These are phyloP conservation scores for Polytrichum formosum DNA, from an alignment of 225 moss, liverwort and hornwort genomes.

Conservation along the genomic window DNA sequence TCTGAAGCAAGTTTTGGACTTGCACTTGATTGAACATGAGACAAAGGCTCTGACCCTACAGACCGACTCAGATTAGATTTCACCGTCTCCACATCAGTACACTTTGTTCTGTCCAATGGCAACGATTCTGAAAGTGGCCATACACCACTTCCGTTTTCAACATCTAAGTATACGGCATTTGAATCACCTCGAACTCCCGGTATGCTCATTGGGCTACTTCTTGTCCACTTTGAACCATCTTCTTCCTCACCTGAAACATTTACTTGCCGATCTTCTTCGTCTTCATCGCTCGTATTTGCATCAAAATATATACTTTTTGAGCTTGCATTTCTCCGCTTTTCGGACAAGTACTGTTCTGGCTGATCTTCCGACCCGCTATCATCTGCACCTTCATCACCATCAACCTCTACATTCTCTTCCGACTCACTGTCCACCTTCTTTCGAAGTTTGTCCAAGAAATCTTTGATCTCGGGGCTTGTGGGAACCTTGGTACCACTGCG, in stretches of 20 bases:
- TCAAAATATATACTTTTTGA: conserved; percentile 13
- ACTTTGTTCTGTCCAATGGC: conserved; percentile 4
- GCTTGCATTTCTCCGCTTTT: conserved; percentile 6
- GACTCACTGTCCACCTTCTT: neutral
- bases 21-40: neutral
- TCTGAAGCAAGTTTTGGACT: neutral
- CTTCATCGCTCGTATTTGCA: conserved; percentile 16
- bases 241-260: conserved; percentile 6
- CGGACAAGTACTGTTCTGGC: neutral
- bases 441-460: neutral
- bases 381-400: neutral
- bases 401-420: neutral
- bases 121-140: conserved; percentile 14
- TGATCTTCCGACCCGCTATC: conserved; percentile 2
- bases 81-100: neutral
- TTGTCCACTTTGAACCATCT: conserved; percentile 4
- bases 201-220: conserved; percentile 13
- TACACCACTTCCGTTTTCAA: neutral
- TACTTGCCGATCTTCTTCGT: conserved; percentile 4
- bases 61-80: conserved; percentile 13
- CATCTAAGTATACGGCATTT: neutral
- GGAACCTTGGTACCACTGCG: neutral
- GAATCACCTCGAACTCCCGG: conserved; percentile 8
- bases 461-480: neutral
- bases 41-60: conserved; percentile 14